These are phyloP conservation scores for Lichtheimia ramosa DNA, from an alignment of 371 early-diverging fungal species.

Conservation along the genomic window DNA sequence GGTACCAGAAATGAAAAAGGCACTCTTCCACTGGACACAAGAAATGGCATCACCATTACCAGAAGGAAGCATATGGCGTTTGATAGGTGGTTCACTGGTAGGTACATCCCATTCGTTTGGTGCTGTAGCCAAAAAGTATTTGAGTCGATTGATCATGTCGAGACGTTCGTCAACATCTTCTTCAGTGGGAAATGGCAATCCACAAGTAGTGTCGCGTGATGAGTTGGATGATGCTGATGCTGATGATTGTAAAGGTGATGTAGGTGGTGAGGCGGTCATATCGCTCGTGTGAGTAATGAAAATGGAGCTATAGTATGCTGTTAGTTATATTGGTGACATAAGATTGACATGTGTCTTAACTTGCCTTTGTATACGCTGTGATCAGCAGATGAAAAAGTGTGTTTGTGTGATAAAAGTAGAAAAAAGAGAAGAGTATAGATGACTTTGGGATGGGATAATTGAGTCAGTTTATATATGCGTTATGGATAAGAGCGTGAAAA, in stretches of 20 bases:
- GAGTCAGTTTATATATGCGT: background rate
- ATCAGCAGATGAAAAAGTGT: too few relatives aligned
- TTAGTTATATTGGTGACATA: too few relatives aligned
- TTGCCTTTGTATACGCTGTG: too few relatives aligned
- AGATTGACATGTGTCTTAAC: too few relatives aligned
- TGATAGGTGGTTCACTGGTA: constrained; percentile 27
- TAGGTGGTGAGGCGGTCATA: background rate
- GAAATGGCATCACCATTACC: constrained; percentile 74
- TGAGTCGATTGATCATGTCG: constrained; percentile 48
- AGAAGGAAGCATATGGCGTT: constrained; percentile 47
- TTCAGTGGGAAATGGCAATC: constrained; percentile 24
- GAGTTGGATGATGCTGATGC: constrained; percentile 4
- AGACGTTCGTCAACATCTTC: constrained; percentile 32
- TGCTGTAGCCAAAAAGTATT: constrained; percentile 57
- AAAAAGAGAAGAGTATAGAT: constrained; percentile 14
- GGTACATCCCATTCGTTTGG: constrained; percentile 49
- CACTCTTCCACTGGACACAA: constrained; percentile 68
- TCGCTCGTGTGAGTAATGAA: constrained; percentile 3
- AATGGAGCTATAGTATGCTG: background rate
- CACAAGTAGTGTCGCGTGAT: constrained; percentile 6
- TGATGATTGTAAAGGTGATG: background rate
- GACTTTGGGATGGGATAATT: background rate
- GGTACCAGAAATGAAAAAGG: constrained; percentile 76
- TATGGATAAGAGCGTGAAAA: constrained; percentile 3
- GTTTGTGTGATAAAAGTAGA: constrained; percentile 5